Base-by-base conservation (phyloP, 2,329 filamentous ascomycete species). In the Phialocephala sp. region DNA sequence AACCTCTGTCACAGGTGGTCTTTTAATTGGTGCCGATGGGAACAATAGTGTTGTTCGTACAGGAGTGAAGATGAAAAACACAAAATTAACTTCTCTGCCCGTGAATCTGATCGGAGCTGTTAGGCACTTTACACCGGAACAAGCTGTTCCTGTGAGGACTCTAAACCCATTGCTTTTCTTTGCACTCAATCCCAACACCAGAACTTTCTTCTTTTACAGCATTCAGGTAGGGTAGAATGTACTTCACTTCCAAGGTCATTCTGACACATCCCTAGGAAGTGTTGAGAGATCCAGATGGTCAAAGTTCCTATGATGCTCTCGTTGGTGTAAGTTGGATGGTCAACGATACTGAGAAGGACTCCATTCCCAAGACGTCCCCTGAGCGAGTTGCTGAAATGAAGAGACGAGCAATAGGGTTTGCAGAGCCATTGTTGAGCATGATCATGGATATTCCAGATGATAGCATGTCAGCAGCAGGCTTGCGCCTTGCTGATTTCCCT, bases 81-180 rank as follows among this genome's bases (percentile, higher is more conserved):
- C 77, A 60, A 73, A 71, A 41, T 77, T 79, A 62, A 72, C 72
- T 15, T 71, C 66, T 41, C 72, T 83, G 1, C 78, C 80, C 0
- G 75, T 80, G 14, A 76, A 76, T 22, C 69, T 82, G 59, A 68
- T 80, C 22, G 80, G 80, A 5, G 76, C 76, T 1, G 75, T 77
- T 4, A 71, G 79, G 0, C 72, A 78, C 59, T 74, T 83, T 65
- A 79, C 76, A 1, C 73, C 78, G 24, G 74, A 78, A 68, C 69
- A 79, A 77, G 74, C 71, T 77, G 68, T 72, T 76, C 69, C 77
- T 8, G 75, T 84, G 8, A 77, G 79, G n/a, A 77, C 76, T 0
- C 79, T 87, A 32, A 84, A 87, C 65, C 84, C 84, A 0, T 79
- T 83, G 47, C 80, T 87, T 27, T 84, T 87, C 71, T 83, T 86